Evolutionary conservation across 352 stramenopile genomes (phyloP), one percentile per base, ranked within the genome.

Genomic region (Phytophthora multivora): DNA sequence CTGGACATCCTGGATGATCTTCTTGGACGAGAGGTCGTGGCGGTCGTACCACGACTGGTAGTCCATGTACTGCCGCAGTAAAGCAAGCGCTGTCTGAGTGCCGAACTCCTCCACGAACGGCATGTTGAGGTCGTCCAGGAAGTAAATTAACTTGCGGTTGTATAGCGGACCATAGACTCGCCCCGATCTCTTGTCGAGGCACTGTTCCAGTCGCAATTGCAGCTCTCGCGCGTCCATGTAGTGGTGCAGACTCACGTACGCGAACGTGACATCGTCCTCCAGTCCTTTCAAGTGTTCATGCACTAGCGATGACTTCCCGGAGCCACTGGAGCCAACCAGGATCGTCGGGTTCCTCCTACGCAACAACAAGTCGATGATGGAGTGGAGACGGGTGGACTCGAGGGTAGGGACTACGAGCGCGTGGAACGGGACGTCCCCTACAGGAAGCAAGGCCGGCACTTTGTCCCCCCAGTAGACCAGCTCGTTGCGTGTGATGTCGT

Each of bases 61-160:
- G 55, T 98, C 93, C 73, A 98, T 95, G 61, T 88, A 95, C 63
- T 97, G 92, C 2, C 93, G 78, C 33, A 98, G 51, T 13, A 98
- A 68, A 0, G 89, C 91, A 6, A 97, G 78, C 0, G 92, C 77
- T 0, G 92, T 97, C 51, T 98, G 93, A 2, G 91, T 97, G 7
- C 90, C 91, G 57, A 96, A 98, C 30, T 79, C 64, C 54, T 98
- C 91, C 0, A 90, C 71, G 18, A 76, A 79, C 2, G 91, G 88
- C 87, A 97, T 95, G 59, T 97, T 97, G 12, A 97, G 51, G 50
- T 98, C 90, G 57, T 97, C 90, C 1, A 98, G 62, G 42, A 97
- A 98, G 50, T 96, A 97, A 10, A 97, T 68, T 0, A 97, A 69
- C 7, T 77, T 83, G 15, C 85, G 89, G 48, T 91, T 90, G 48